These are phyloP conservation scores for Lentinula edodes DNA, from an alignment of 768 basidiomycete species.

Conservation along the genomic window DNA sequence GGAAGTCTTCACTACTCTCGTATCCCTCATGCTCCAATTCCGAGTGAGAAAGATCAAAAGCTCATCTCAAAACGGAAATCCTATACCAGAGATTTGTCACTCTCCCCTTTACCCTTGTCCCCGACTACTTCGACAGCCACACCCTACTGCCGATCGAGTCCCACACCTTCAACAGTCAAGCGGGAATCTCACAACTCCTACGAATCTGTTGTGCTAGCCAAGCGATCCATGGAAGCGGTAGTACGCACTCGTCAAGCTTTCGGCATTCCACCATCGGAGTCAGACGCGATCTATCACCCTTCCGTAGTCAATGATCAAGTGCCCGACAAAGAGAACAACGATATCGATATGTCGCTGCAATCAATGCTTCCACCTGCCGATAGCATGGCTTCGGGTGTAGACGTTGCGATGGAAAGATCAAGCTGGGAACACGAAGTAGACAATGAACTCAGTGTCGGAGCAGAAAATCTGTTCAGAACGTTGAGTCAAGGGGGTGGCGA, in stretches of 20 bases:
- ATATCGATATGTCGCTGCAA: neutral
- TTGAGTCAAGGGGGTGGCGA: conserved; percentile 22
- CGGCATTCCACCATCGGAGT: conserved; percentile 40
- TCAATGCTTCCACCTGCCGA: conserved; percentile 12
- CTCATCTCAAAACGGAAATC: neutral
- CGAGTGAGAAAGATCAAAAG: neutral
- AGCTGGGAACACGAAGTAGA: conserved; percentile 2
- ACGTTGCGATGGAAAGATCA: neutral
- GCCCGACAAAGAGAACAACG: neutral
- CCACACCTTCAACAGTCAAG: neutral
- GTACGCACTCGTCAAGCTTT: conserved; percentile 44
- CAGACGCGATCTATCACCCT: conserved; percentile 16
- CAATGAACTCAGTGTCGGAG: conserved; percentile 32
- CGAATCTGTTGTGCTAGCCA: conserved; percentile 14
- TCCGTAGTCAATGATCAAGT: neutral
- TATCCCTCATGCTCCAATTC: neutral
- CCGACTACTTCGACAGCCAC: neutral
- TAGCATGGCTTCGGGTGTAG: conserved; percentile 20
- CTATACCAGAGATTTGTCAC: neutral
- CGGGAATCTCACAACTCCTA: conserved; percentile 3
- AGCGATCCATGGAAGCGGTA: conserved; percentile 26
- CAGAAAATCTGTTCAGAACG: conserved; percentile 41
- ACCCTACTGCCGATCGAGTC: neutral
- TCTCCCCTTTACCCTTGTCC: neutral
- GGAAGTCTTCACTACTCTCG: neutral